Conservation (phyloP, 352 stramenopile genomes). For the Aphanomyces euteiches region DNA sequence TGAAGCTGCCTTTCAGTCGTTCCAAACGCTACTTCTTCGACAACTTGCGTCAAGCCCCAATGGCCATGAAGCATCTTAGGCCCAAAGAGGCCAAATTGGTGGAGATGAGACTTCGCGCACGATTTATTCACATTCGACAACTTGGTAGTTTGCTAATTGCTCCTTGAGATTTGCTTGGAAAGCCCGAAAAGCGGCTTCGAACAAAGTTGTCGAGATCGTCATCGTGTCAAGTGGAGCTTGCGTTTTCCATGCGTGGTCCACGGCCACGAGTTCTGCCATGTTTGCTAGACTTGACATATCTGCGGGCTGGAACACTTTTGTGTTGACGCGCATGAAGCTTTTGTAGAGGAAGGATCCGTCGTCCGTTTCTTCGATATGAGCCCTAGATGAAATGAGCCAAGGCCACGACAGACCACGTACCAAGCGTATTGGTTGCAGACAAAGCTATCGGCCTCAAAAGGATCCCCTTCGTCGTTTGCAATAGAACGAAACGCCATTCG, state of each 20-base stretch:
- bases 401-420: background rate
- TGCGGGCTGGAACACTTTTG: background rate
- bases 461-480: conserved; percentile 13
- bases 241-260: background rate
- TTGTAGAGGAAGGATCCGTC: background rate
- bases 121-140: background rate
- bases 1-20: background rate
- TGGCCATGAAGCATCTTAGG: background rate
- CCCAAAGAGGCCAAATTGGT: background rate
- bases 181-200: background rate
- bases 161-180: background rate
- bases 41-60: background rate
- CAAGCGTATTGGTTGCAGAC: conserved; percentile 15
- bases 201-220: background rate
- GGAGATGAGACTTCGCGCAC: background rate
- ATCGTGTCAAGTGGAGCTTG: background rate
- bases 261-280: background rate
- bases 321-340: background rate
- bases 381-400: background rate
- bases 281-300: background rate
- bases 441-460: conserved; percentile 2
- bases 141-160: background rate
- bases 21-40: background rate
- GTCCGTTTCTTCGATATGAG: background rate
- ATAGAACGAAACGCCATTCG: conserved; percentile 9